Percentiles rank a stretch among this genome's conserved stretches.
Evolutionary conservation across 2,329 filamentous ascomycete genomes (phyloP).

Genomic region (Phialophora verrucosa): DNA sequence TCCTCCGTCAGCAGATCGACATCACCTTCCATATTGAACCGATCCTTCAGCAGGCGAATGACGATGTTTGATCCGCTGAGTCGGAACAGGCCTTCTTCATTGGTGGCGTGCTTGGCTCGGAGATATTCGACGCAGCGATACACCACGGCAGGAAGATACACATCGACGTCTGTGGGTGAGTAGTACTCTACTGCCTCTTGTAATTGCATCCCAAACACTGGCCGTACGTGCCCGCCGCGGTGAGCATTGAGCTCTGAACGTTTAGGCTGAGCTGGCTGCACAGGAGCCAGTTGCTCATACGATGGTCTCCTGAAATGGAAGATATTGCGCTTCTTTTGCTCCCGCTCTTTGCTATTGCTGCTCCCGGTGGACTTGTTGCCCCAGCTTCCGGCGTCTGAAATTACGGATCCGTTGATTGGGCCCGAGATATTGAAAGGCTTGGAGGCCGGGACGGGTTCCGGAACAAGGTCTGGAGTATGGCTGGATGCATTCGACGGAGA

Average conservation of each 20-base stretch:
- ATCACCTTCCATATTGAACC: slow-evolving; percentile 92
- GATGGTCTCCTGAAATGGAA: slow-evolving; percentile 39
- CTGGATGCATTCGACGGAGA: slow-evolving; percentile 44
- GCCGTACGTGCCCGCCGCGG: slow-evolving; percentile 53
- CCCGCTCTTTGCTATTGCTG: slow-evolving; percentile 66
- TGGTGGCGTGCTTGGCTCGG: slow-evolving; percentile 76
- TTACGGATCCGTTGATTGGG: slow-evolving; percentile 81
- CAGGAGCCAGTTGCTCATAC: slow-evolving; percentile 31
- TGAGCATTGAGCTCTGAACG: slow-evolving; percentile 23
- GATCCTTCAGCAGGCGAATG: slow-evolving; percentile 86
- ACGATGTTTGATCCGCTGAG: slow-evolving; percentile 95
- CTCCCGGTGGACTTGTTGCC: slow-evolving; percentile 68
- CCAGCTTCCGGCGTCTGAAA: slow-evolving; percentile 83
- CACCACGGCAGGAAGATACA: slow-evolving; percentile 86
- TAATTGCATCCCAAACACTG: slow-evolving; percentile 84
- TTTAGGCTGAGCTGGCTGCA: slow-evolving; percentile 23
- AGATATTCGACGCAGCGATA: slow-evolving; percentile 96
- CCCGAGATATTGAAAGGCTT: slow-evolving; percentile 72
- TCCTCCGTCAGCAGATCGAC: slow-evolving; percentile 82
- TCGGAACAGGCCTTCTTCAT: slow-evolving; percentile 94
- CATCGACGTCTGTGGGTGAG: slow-evolving; percentile 71
- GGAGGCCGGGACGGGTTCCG: slow-evolving; percentile 35
- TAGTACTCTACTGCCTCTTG: slow-evolving; percentile 85
- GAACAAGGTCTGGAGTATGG: slow-evolving; percentile 42
- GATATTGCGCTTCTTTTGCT: slow-evolving; percentile 37